Conservation (phyloP, 2,329 filamentous ascomycete genomes). For the Colletotrichum incanum region DNA sequence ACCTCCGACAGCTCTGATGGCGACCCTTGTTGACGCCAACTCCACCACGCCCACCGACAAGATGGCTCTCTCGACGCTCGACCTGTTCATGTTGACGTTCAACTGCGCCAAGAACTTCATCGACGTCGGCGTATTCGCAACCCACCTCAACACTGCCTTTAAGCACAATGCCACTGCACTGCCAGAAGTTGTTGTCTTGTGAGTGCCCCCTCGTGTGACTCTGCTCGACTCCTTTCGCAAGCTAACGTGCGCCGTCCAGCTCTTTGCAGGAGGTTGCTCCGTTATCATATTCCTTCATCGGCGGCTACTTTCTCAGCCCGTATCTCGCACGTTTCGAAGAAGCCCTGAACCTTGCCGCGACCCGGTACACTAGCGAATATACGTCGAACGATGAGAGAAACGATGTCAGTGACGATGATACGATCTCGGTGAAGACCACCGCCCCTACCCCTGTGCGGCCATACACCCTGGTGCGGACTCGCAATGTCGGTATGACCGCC, state of each 20-base stretch:
- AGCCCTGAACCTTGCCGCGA: conserved; percentile 79
- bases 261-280: conserved; percentile 95
- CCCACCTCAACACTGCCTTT: conserved; percentile 77
- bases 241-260: conserved; percentile 54
- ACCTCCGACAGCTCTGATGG: conserved; percentile 33
- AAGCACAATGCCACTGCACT: conserved; percentile 61
- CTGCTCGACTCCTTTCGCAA: neutral
- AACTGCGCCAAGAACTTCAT: conserved; percentile 86
- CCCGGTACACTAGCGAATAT: conserved; percentile 49
- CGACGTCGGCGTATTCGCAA: conserved; percentile 78
- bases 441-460: conserved; percentile 52
- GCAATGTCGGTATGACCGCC: conserved; percentile 90
- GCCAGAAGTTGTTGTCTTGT: conserved; percentile 72
- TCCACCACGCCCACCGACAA: conserved; percentile 41
- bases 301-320: conserved; percentile 81
- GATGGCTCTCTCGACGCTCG: conserved; percentile 67
- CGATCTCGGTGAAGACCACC: conserved; percentile 42
- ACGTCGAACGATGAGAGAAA: conserved; percentile 46
- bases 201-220: conserved; percentile 51
- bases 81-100: conserved; percentile 87
- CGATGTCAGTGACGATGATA: conserved; percentile 45
- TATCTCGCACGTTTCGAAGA: conserved; percentile 82
- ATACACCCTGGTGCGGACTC: conserved; percentile 80
- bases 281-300: conserved; percentile 87
- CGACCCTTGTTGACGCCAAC: conserved; percentile 39